phyloP scores from a whole-genome alignment of 2,329 filamentous ascomycete genomes.

The Septoria linicola region DNA sequence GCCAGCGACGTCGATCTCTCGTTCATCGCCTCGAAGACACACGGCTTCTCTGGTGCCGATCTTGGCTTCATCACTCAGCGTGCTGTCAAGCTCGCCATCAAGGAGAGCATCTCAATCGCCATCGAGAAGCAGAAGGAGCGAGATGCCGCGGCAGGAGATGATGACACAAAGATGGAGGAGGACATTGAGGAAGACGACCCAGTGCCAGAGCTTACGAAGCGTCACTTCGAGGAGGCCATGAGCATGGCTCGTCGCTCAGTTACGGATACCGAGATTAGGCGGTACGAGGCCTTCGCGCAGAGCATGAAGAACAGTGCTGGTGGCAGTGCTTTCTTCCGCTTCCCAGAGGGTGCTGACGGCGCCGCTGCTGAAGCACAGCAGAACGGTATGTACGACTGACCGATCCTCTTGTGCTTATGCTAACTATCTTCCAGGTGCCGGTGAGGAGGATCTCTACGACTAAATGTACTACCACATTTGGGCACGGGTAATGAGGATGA shows the following conservation, averaged over 20 bases:
- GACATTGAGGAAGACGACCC: constrained; percentile 77
- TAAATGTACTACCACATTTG: constrained; percentile 47
- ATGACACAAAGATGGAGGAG: constrained; percentile 79
- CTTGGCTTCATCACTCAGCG: constrained; percentile 98
- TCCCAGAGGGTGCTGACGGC: constrained; percentile 63
- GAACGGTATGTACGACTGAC: constrained; percentile 37
- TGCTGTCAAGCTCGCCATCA: constrained; percentile 98
- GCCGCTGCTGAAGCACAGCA: constrained; percentile 34
- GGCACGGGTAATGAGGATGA: constrained; percentile 10
- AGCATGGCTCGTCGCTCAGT: constrained; percentile 89
- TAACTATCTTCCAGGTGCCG: constrained; percentile 66
- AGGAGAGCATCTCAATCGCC: constrained; percentile 85
- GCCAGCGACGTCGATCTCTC: constrained; percentile 80
- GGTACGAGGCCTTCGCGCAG: constrained; percentile 97
- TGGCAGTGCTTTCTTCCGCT: constrained; percentile 91
- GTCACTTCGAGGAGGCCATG: constrained; percentile 99
- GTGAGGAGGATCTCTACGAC: constrained; percentile 96
- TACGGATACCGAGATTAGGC: constrained; percentile 92
- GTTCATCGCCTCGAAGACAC: constrained; percentile 94
- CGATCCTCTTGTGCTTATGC: constrained; percentile 18
- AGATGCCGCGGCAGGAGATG: constrained; percentile 68
- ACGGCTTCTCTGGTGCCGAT: constrained; percentile 99
- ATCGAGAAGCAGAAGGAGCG: constrained; percentile 89
- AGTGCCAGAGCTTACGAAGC: constrained; percentile 91
- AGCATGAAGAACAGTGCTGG: constrained; percentile 98